phyloP scores from a whole-genome alignment of 352 stramenopile genomes.

The Phytophthora quininea region DNA sequence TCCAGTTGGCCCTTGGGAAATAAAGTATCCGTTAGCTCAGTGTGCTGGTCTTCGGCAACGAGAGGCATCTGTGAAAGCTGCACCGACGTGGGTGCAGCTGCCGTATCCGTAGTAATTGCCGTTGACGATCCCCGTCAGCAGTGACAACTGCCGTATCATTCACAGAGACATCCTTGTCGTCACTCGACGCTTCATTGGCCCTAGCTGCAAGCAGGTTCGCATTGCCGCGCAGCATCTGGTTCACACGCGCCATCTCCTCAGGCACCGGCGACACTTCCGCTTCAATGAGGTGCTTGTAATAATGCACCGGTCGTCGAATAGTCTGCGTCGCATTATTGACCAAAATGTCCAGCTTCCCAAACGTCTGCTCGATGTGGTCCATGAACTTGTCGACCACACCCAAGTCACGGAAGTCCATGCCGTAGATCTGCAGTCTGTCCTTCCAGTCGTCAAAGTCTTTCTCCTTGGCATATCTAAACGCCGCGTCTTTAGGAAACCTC shows the following conservation, averaged over 20 bases:
- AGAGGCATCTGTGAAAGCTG: constrained; percentile 90
- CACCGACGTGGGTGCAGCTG: constrained; percentile 72
- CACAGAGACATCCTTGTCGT: constrained; percentile 14
- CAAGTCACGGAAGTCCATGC: constrained; percentile 94
- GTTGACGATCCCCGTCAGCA: constrained; percentile 18
- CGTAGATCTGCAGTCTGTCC: constrained; percentile 90
- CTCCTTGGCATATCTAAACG: constrained; percentile 86
- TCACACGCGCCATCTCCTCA: constrained; percentile 51
- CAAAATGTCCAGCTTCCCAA: constrained; percentile 91
- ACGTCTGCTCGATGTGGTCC: constrained; percentile 76
- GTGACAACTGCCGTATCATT: constrained; percentile 37
- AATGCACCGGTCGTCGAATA: constrained; percentile 90
- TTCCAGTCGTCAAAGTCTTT: constrained; percentile 85
- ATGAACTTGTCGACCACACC: constrained; percentile 94
- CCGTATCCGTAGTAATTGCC: constrained; percentile 10
- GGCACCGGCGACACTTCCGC: constrained; percentile 63
- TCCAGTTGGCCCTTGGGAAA: constrained; percentile 85
- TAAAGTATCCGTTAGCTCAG: constrained; percentile 51
- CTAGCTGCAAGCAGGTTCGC: constrained; percentile 39
- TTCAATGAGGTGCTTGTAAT: constrained; percentile 91
- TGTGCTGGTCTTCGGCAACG: constrained; percentile 83
- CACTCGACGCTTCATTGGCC: background rate
- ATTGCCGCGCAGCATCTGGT: constrained; percentile 60
- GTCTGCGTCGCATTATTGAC: constrained; percentile 98
- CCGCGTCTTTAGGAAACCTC: constrained; percentile 93